Base-by-base conservation (phyloP, 2,329 filamentous ascomycete species). In the Pseudogymnoascus sp. region DNA sequence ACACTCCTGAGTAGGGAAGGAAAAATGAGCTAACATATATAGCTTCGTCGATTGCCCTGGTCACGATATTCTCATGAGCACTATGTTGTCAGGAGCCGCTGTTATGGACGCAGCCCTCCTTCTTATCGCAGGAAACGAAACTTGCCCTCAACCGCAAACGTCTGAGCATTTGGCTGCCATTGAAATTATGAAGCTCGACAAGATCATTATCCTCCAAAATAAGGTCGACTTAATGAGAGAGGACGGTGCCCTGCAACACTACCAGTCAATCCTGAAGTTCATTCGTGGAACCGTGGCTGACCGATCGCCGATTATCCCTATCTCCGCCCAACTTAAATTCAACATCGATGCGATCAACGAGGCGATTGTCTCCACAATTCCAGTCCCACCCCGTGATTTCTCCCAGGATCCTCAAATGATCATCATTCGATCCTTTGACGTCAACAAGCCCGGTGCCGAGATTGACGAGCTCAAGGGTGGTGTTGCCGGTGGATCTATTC, bases 41-140 rank as follows among this genome's bases (percentile, higher is more conserved):
- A 92, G 90, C 13, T 99, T 97, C 74, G 94, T 97, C 67, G 94
- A 97, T 76, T 97, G 94, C 81, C 94, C 94, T 61, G 94, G 94
- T 76, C 94, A 99, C 89, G 94, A 99, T 78, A 99, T 99, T 91
- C 92, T 99, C 74, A 99, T 99, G 94, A 97, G 92, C 77, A 99
- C 94, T 70, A 99, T 99, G 94, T 86, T 99, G 81, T 99, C 94
- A 72, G 94, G 94, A 71, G 94, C 94, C 69, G 94, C 94, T 65
- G 94, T 99, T 82, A 99, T 99, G 94, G 94, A 99, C 76, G 94
- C 94, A 65, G 94, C 94, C 15, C 83, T 99, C 62, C 84, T 99
- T 60, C 82, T 99, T 59, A 96, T 99, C 73, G 94, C 94, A 63
- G 94, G 94, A 74, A 99, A 99, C 79, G 94, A 99, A 86, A 86